phyloP scores from a whole-genome alignment of 139 green algal species.

The Spirogloea muscicola region DNA sequence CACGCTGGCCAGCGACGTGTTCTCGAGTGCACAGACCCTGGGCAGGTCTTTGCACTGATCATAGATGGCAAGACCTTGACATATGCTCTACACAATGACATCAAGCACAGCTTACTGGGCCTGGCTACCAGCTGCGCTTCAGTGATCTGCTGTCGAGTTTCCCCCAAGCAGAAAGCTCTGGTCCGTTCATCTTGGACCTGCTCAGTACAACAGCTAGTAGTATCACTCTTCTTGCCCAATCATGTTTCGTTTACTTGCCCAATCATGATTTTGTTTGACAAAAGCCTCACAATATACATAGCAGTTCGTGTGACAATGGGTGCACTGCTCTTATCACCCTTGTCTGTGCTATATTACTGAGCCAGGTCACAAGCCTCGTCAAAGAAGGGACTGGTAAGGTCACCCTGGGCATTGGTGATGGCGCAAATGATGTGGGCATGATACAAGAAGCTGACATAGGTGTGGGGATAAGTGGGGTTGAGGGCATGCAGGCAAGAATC shows the following conservation, averaged over 20 bases:
- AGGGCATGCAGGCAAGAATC: slow-evolving; percentile 85
- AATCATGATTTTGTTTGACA: too few relatives aligned
- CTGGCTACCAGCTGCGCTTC: slow-evolving; percentile 64
- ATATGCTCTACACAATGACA: slow-evolving; percentile 15
- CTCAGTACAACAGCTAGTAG: too few relatives aligned
- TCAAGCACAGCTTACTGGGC: slow-evolving; percentile 46
- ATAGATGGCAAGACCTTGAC: slow-evolving; percentile 45
- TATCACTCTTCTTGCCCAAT: too few relatives aligned
- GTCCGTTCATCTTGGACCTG: slow-evolving; percentile 11
- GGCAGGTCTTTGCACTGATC: slow-evolving; percentile 42
- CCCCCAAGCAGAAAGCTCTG: slow-evolving; percentile 59
- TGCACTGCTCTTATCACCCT: too few relatives aligned
- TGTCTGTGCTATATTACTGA: too few relatives aligned
- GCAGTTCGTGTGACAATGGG: too few relatives aligned
- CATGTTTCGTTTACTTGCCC: too few relatives aligned
- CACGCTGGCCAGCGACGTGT: too few relatives aligned
- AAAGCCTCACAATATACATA: too few relatives aligned
- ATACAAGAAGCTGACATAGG: slow-evolving; percentile 95
- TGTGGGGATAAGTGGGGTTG: slow-evolving; percentile 89
- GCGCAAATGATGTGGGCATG: slow-evolving; percentile 98
- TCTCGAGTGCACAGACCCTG: neutral
- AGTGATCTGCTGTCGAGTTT: slow-evolving; percentile 74
- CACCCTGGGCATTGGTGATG: slow-evolving; percentile 94
- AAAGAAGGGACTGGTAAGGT: slow-evolving; percentile 56
- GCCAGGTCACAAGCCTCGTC: slow-evolving; percentile 66